Base-by-base conservation (phyloP, 2,329 filamentous ascomycete species). In the Diaporthe citrichinensis region DNA sequence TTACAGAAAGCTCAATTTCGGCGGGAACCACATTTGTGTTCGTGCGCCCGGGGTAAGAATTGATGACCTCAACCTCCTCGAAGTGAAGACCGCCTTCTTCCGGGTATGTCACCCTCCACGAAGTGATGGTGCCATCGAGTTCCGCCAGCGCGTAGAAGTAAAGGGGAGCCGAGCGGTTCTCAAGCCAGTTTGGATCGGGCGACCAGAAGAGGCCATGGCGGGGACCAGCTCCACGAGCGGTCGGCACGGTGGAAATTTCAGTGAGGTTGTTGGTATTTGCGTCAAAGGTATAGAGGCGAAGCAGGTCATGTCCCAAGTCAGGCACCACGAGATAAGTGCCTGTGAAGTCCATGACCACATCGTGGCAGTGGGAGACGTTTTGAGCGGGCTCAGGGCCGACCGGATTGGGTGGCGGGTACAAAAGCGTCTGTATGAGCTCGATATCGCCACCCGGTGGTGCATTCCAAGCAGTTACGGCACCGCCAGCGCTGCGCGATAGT, bases 141-240 rank as follows among this genome's bases (percentile, higher is more conserved):
- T 58, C 55, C 31, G 55, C 55, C 20, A 58, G 55, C 20, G 55
- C 55, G 55, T 58, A 58, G 55, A 58, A 58, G 31, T 58, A 58
- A 8, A 58, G 20, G 4, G 31, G 55, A 12, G 55, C 55, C 34
- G 6, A 41, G 34, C 58, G 58, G n/a, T 8, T 28, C 58, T 61
- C 58, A 6, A 61, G 28, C 58, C 58, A 61, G 58, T 61, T 41
- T 20, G 34, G 34, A 25, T 61, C 58, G 1, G 58, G 58, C n/a
- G 58, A 61, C 58, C 36, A 61, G 20, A 61, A 41, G 2, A 25
- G 58, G 20, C 58, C 58, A 41, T 61, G 34, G 12, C 58, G 58
- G 14, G 58, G 58, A 39, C 58, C 58, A 25, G 58, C 36, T 61
- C 58, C 58, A 25, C 58, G 58, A 61, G 36, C 58, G 12, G 58